Base-by-base conservation (phyloP, 2,329 filamentous ascomycete genomes). In the Penicillium sp. region DNA sequence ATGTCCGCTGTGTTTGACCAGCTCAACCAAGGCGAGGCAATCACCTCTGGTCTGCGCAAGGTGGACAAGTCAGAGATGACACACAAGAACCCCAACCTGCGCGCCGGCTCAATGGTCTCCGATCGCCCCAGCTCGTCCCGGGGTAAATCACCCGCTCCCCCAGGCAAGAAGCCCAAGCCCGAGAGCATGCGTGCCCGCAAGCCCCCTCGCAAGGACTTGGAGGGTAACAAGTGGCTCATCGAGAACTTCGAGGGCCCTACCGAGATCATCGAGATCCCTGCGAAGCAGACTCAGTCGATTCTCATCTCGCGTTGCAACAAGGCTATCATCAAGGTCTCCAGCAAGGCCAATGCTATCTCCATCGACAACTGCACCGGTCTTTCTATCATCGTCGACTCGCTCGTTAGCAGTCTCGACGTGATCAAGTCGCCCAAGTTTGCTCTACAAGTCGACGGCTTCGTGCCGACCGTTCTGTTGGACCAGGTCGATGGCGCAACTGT, bases 31-130 rank as follows among this genome's bases (percentile, higher is more conserved):
- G 94, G 94, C 52, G 85, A 89, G 54, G 81, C 84, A n/a, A 89
- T 99, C 54, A 99, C 94, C 4, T 85, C 89, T 60, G 86, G 89
- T 29, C 81, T 99, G 33, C 88, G 89, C 61, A 99, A 96, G 79
- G 94, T 99, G 45, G 93, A 96, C 76, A 88, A 87, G 69, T 94
- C 89, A 49, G 82, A 97, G 73, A 96, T 96, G 93, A 99, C 94
- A 54, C 94, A 99, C 76, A 97, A 97, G 79, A 99, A 99, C 74
- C 94, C 94, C 13, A 84, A 86, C 9, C 79, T 99, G 52, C 86
- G 94, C 57, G 83, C 89, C 23, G 79, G 79, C 55, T 88, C 89
- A 12, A 81, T 84, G 2, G 89, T 93, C 3, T 80, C 88, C 1
- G 79, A 79, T 52, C 76, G 81, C 52, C 80, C 79, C 49, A 75